Conservation (phyloP, 2,329 filamentous ascomycete species). For the Sporothrix pseudoabietina region DNA sequence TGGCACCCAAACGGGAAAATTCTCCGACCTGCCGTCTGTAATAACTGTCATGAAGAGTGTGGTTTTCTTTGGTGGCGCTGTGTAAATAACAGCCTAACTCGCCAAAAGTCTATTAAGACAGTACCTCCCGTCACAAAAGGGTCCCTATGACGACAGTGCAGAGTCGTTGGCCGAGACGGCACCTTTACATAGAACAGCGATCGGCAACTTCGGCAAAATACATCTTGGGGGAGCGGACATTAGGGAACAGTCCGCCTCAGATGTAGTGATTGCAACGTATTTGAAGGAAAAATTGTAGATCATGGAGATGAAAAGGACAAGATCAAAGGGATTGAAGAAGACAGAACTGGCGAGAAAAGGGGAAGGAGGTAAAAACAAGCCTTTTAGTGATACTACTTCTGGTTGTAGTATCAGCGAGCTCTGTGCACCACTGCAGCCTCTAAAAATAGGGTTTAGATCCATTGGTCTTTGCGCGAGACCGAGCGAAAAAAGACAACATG, state of each 20-base stretch:
- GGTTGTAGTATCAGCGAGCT: neutral
- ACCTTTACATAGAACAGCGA: neutral
- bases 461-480: neutral
- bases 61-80: neutral
- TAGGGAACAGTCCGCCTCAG: neutral
- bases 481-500: neutral
- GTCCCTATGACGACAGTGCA: conserved; percentile 17
- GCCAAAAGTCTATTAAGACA: neutral
- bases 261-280: neutral
- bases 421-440: neutral
- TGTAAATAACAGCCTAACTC: neutral
- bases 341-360: neutral
- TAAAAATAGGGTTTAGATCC: neutral
- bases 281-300: neutral
- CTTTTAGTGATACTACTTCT: conserved; percentile 11
- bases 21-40: conserved; percentile 10
- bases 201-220: conserved; percentile 18
- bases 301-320: neutral
- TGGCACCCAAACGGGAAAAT: neutral
- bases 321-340: neutral
- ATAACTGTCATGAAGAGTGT: neutral
- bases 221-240: neutral
- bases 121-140: neutral
- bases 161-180: conserved; percentile 22
- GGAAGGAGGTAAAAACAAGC: conserved; percentile 17